Base-by-base conservation (phyloP, 441 rosid genomes). In the Caryocar brasiliense region DNA sequence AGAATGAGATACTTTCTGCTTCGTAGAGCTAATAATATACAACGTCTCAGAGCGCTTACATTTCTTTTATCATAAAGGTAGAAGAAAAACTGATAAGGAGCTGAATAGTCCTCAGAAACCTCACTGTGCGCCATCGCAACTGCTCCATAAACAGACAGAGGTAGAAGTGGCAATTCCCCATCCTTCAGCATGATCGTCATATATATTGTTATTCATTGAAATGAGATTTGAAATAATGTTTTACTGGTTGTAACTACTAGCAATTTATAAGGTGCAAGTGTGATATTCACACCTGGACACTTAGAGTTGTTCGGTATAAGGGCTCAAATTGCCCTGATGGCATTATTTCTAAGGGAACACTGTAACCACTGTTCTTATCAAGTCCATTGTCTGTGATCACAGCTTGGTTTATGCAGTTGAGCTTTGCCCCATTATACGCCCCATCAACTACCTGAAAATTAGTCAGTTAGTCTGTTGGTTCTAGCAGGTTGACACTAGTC, bases 281-380 rank as follows among this genome's bases (percentile, higher is more conserved):
- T 21, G 25, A 10, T 28, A 15, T 2, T 20, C 28, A 2, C 76
- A 91, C 96, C 93, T 87, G 96, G 45, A 92, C 79, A 43, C 66
- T 81, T 62, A 87, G 50, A 4, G 76, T 58, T 56, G 98, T 85
- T 67, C 70, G 82, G 74, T 87, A 91, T 61, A 87, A 68, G 39
- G 96, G 98, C 71, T 87, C 98, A 40, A 91, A 91, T 49, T 91
- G 96, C 14, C 94, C 96, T 1, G 94, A 78, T 8, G 89, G 94
- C 96, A 67, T 83, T 64, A 91, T 71, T 61, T 91, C 98, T 64
- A 91, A 59, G 2, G 96, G 96, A 66, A 78, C 79, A 59, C 74
- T 78, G 58, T 71, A 80, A 53, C 80, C 81, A 5, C 25, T 52
- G 6, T 57, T 80, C 65, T 91, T 85, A 43, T 65, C 78, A 27